Conservation (phyloP, 495 filamentous ascomycete genomes). For the Lepidopterella palustris region DNA sequence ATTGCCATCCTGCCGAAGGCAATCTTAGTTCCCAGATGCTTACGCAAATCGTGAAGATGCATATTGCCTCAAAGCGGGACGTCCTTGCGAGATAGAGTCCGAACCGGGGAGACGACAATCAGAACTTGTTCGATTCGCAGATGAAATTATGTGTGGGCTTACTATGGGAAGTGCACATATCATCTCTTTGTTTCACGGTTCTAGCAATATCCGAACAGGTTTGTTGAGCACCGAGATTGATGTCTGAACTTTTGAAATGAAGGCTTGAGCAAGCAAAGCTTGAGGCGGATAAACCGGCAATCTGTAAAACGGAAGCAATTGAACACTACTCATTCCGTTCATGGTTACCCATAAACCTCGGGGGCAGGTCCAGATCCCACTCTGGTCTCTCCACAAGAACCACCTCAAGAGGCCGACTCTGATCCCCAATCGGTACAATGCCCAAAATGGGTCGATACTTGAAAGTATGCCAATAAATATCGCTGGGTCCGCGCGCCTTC, state of each 20-base stretch:
- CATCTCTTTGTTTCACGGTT: not conserved
- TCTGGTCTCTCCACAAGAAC: conserved; percentile 80
- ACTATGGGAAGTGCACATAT: not conserved
- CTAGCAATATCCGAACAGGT: not conserved
- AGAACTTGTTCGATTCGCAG: not conserved
- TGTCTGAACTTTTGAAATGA: not conserved
- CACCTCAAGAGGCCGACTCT: conserved; percentile 56
- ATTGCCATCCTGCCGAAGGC: not conserved
- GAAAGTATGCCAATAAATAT: conserved; percentile 68
- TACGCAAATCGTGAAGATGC: not conserved
- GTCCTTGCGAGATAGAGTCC: not conserved
- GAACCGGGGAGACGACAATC: not conserved
- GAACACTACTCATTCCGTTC: conserved; percentile 8
- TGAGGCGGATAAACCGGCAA: not conserved
- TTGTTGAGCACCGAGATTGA: not conserved
- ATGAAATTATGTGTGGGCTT: not conserved
- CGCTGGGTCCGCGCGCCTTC: conserved; percentile 16
- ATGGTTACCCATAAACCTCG: conserved; percentile 45
- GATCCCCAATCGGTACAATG: conserved; percentile 59
- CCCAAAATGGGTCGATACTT: conserved; percentile 90
- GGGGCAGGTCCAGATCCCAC: conserved; percentile 76
- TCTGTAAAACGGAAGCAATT: not conserved
- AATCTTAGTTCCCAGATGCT: not conserved
- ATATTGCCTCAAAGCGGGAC: not conserved
- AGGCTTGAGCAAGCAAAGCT: not conserved